These are phyloP conservation scores for Rosa chinensis DNA, from an alignment of 306 rosid genomes.

Conservation along the genomic window DNA sequence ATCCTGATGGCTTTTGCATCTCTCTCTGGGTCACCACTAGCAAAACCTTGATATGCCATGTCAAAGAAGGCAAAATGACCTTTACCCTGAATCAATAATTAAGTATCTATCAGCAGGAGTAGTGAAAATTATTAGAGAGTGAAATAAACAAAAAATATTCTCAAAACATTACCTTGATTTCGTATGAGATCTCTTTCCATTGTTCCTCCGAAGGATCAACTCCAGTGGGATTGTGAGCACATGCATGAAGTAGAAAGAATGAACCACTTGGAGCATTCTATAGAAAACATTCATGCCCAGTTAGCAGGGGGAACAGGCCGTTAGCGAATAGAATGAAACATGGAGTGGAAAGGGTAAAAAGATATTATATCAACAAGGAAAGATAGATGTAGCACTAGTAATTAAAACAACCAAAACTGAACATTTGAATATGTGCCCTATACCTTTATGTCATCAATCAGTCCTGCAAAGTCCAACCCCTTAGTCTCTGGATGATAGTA, in stretches of 20 bases:
- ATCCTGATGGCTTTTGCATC: slow-evolving; percentile 86
- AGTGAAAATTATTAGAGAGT: background rate
- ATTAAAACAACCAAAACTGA: background rate
- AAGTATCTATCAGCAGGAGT: slow-evolving; percentile 8
- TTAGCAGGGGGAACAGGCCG: slow-evolving; percentile 10
- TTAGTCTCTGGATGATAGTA: slow-evolving; percentile 88
- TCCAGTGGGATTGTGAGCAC: slow-evolving; percentile 99
- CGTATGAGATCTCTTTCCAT: slow-evolving; percentile 88
- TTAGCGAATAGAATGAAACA: slow-evolving; percentile 20
- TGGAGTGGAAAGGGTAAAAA: slow-evolving; percentile 7
- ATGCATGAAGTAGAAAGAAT: slow-evolving; percentile 94
- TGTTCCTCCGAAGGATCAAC: slow-evolving; percentile 94
- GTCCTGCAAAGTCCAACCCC: slow-evolving; percentile 81
- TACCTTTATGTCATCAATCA: slow-evolving; percentile 78
- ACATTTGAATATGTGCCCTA: background rate
- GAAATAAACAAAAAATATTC: slow-evolving; percentile 1
- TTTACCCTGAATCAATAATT: slow-evolving; percentile 57
- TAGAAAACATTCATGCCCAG: slow-evolving; percentile 20
- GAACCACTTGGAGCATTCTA: slow-evolving; percentile 96
- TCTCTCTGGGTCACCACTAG: slow-evolving; percentile 88
- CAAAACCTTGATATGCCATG: slow-evolving; percentile 99
- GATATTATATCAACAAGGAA: slow-evolving; percentile 4
- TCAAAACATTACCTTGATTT: slow-evolving; percentile 52
- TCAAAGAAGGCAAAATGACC: slow-evolving; percentile 93
- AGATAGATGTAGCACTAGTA: slow-evolving; percentile 3